Evolutionary conservation across 2,329 filamentous ascomycete genomes (phyloP).

Genomic region (Trichoderma sp.): DNA sequence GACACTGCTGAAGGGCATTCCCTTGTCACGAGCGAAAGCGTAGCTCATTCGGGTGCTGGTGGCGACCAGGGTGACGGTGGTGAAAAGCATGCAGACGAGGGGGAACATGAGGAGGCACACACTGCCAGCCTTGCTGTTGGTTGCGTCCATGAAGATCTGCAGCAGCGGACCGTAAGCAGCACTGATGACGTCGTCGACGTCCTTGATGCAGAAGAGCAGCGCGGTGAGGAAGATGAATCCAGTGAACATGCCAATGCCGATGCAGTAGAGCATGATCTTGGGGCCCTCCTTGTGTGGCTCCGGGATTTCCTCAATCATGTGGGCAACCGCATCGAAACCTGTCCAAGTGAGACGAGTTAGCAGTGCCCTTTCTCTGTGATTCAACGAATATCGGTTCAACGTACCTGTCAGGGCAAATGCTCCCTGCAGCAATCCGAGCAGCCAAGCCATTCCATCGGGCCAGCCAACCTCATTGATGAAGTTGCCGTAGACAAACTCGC

Average conservation of each 20-base stretch:
- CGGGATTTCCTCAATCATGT: slow-evolving; percentile 59
- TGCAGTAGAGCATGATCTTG: slow-evolving; percentile 64
- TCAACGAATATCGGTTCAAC: not conserved
- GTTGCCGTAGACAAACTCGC: slow-evolving; percentile 61
- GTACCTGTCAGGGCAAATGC: slow-evolving; percentile 45
- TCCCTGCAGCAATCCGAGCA: slow-evolving; percentile 53
- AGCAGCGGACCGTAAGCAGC: slow-evolving; percentile 57
- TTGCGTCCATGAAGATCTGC: slow-evolving; percentile 64
- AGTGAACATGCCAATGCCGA: slow-evolving; percentile 60
- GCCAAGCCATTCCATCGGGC: slow-evolving; percentile 64
- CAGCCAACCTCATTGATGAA: slow-evolving; percentile 69
- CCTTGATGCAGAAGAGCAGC: slow-evolving; percentile 61
- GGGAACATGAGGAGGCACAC: slow-evolving; percentile 66
- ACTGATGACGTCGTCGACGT: slow-evolving; percentile 55
- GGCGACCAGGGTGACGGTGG: slow-evolving; percentile 62
- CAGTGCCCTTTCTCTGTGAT: not conserved
- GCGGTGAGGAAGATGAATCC: slow-evolving; percentile 62
- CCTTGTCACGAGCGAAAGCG: slow-evolving; percentile 63
- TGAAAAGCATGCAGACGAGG: slow-evolving; percentile 62
- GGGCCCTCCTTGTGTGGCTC: slow-evolving; percentile 57
- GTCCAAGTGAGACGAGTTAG: not conserved
- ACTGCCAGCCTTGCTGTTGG: slow-evolving; percentile 58
- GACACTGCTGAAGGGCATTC: slow-evolving; percentile 60
- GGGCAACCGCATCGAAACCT: slow-evolving; percentile 48
- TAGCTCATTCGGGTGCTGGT: slow-evolving; percentile 66